Evolutionary conservation across 2,329 filamentous ascomycete species (phyloP), one percentile per base, ranked within the genome.

Genomic region (Chrysoporthe puriensis): DNA sequence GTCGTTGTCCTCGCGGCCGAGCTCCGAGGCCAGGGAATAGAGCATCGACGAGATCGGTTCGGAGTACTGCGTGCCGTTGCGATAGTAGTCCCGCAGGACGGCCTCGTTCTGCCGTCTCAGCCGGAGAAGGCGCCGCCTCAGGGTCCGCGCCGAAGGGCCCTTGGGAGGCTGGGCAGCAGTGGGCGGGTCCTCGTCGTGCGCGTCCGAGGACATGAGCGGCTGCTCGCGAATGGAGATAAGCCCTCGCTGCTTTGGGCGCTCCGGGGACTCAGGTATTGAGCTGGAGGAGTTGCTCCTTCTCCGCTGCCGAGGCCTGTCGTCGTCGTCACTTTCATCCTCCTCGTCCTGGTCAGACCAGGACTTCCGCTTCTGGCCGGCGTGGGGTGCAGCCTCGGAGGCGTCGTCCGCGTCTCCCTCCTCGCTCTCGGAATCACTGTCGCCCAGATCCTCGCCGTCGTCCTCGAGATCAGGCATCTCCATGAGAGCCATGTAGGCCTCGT

Each of bases 1-100:
- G 74, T 99, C 94, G 74, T 98, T 99, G 78, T 98, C 95, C 83
- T 98, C 96, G 64, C 94, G 91, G 70, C 96, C 96, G 7, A 99
- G 87, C 76, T 98, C 96, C 1, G 94, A 97, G 1, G 95, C 96
- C 16, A 99, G 84, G 0, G 94, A 96, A 79, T 98, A 99, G 75
- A 97, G 88, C 81, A 98, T 90, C 0, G 94, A 97, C 0, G 94
- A 96, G 66, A 98, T 92, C 0, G 96, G 96, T 76, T 99, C 96
- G 0, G 95, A 95, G 76, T 97, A 97, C 1, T 94, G 97, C 2
- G 92, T 90, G 52, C 96, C 96, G 42, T 93, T 86, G 40, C 89
- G 86, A 80, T 98, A 97, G 79, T 99, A 98, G 70, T 88, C 86
- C 62, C 91, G 88, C 48, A 98, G 82, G 0, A 94, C 84, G 0